Conservation (phyloP, 257 asterid species). For the Solanum pimpinellifolium region DNA sequence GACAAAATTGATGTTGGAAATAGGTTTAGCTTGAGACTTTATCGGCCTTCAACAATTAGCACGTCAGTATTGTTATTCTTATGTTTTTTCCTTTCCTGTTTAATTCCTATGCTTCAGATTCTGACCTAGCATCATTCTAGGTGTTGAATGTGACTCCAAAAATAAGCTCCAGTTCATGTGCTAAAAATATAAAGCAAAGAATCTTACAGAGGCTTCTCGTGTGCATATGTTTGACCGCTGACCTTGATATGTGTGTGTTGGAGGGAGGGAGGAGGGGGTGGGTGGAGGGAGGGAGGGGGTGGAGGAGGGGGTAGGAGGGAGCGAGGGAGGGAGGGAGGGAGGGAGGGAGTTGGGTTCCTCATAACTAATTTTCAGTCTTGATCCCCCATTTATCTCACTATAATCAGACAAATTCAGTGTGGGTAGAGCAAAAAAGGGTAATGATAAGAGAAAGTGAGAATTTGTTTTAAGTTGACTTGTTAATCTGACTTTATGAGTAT, state of each 20-base stretch:
- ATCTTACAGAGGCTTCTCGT: neutral
- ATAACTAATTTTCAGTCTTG: neutral
- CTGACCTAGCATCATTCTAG: neutral
- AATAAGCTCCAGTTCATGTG: neutral
- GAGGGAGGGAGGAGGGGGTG: neutral
- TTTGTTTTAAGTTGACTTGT: neutral
- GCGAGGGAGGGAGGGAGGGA: neutral
- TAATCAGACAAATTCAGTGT: neutral
- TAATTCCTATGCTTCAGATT: neutral
- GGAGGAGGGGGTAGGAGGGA: neutral
- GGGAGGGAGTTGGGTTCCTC: neutral
- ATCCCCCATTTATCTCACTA: neutral
- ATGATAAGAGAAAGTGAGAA: neutral
- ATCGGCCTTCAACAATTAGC: slow-evolving; percentile 83
- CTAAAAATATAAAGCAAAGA: neutral
- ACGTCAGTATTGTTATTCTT: slow-evolving; percentile 45
- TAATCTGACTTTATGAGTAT: neutral
- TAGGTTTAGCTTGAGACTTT: slow-evolving; percentile 59
- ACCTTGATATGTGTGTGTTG: neutral
- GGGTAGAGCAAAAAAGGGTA: neutral
- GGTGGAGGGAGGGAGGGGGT: neutral
- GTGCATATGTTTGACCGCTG: neutral
- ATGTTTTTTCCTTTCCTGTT: neutral
- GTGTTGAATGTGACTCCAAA: neutral
- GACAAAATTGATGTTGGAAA: slow-evolving; percentile 73